phyloP scores from a whole-genome alignment of 2,329 filamentous ascomycete genomes.

The Pseudocercospora pini-densiflorae region DNA sequence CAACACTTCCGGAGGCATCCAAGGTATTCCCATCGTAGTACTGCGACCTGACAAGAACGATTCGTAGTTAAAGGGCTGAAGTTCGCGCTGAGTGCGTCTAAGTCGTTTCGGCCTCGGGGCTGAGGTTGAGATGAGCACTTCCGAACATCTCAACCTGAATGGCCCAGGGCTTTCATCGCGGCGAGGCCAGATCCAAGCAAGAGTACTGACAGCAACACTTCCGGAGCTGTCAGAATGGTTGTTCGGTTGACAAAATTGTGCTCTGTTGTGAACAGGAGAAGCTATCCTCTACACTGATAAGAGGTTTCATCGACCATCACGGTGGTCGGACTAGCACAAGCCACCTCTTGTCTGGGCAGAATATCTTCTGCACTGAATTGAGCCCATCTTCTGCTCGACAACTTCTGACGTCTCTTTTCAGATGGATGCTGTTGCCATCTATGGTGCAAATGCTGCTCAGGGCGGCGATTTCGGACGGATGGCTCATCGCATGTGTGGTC shows the following conservation, averaged over 20 bases:
- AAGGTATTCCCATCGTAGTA: not conserved
- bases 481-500: not conserved
- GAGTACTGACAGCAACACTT: constrained; percentile 13
- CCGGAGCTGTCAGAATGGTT: constrained; percentile 13
- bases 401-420: not conserved
- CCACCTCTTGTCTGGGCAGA: not conserved
- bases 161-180: not conserved
- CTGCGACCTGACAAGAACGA: too few relatives aligned
- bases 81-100: not conserved
- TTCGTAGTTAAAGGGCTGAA: too few relatives aligned
- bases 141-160: constrained; percentile 12
- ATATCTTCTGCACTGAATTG: not conserved
- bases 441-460: not conserved
- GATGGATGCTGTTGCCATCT: not conserved
- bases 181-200: not conserved
- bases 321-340: not conserved
- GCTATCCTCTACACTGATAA: constrained; percentile 8
- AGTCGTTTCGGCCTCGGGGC: not conserved
- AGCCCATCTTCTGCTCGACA: not conserved
- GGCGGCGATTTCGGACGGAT: not conserved
- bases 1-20: constrained; percentile 22
- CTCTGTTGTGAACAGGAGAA: constrained; percentile 7
- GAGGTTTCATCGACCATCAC: constrained; percentile 3
- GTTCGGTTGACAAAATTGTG: not conserved
- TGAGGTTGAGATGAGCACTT: constrained; percentile 19